Base-by-base conservation (phyloP, 129 eudicot species). In the Pittosporum tobira region DNA sequence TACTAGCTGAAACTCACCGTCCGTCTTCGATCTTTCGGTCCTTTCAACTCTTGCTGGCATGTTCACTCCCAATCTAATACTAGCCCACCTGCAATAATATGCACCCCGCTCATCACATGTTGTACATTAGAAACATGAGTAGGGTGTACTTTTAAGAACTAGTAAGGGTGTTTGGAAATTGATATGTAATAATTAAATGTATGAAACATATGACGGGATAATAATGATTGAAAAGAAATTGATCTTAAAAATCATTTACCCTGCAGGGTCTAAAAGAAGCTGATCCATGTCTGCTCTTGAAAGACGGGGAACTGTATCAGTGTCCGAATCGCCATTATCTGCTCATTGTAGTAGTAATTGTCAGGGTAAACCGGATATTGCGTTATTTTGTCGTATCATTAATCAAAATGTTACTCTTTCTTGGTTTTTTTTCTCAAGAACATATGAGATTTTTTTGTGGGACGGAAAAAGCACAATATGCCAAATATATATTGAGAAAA, bases 11-110 rank as follows among this genome's bases (percentile, higher is more conserved):
- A 37, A 42, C 62, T 87, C 82, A 14, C 57, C 69, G 55, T 55
- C 61, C 10, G 5, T 30, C 27, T 73, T 80, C n/a, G n/a, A n/a
- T 70, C 88, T 63, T 5, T 77, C 79, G 0, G 79, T 79, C 40
- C 58, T 56, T 59, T 82, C 88, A 9, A 78, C 88, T 61, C 79
- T 79, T 45, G 96, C 93, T 27, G 93, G 88, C 75, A 83, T 63
- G 64, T 77, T 75, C 21, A 64, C 26, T 1, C 96, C 96, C 20
- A 87, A 67, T 62, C 71, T 76, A 45, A 79, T 59, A 5, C 77
- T 58, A 4, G 75, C 67, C 82, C 78, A 75, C 67, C 91, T 86
- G 87, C 51, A 62, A 57, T 30, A 28, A n/a, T n/a, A n/a, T n/a
- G n/a, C n/a, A n/a, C n/a, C n/a, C n/a, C n/a, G n/a, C n/a, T n/a